Conservation (phyloP, 768 basidiomycete species). For the Sporobolomyces pararoseus region DNA sequence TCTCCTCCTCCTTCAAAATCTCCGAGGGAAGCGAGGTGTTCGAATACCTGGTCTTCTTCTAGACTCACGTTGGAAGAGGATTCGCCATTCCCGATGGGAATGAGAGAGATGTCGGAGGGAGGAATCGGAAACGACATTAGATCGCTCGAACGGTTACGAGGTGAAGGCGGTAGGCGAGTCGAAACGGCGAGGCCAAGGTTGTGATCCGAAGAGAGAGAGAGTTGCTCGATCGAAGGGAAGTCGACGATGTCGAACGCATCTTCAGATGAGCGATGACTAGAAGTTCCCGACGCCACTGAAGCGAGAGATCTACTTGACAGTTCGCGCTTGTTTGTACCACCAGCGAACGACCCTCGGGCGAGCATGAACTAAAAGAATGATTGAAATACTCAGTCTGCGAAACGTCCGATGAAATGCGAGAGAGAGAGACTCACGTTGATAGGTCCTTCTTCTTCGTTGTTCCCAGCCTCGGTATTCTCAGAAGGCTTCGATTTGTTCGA, state of each 20-base stretch:
- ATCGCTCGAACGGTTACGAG: constrained; percentile 20
- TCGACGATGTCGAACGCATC: constrained; percentile 40
- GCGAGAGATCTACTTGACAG: constrained; percentile 19
- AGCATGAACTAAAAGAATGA: constrained; percentile 10
- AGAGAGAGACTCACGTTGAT: constrained; percentile 8
- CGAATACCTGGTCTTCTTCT: constrained; percentile 8
- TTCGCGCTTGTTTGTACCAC: neutral
- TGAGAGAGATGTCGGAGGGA: constrained; percentile 2
- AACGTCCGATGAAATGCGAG: neutral
- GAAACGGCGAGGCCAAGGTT: neutral
- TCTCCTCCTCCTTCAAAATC: too few relatives aligned
- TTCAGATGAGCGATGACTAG: constrained; percentile 18
- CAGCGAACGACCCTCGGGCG: neutral
- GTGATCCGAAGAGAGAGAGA: constrained; percentile 2
- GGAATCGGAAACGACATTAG: constrained; percentile 29
- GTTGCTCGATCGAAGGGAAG: constrained; percentile 27
- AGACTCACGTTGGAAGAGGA: neutral
- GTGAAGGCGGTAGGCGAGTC: neutral
- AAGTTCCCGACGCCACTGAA: constrained; percentile 6
- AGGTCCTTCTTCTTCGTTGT: neutral
- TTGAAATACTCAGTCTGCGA: neutral
- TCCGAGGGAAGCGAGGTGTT: constrained; percentile 25
- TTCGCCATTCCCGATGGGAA: neutral
- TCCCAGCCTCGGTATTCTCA: too few relatives aligned
- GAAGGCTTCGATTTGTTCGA: neutral